These are phyloP conservation scores for Leccinum fibrillosum DNA, from an alignment of 768 basidiomycete species.

Conservation along the genomic window DNA sequence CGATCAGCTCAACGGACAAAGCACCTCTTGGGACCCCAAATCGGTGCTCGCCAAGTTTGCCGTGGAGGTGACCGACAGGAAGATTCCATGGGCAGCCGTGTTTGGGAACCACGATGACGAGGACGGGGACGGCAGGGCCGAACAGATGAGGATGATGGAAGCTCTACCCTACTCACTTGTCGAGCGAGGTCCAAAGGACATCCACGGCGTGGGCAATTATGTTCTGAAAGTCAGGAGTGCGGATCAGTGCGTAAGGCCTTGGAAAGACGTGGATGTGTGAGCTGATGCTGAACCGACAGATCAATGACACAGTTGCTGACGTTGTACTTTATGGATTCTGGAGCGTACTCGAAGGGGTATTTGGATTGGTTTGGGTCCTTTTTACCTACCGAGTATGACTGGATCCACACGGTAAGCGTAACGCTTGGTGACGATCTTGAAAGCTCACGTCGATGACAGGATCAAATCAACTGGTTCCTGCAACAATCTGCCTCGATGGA, in stretches of 20 bases:
- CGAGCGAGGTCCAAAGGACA: constrained; percentile 72
- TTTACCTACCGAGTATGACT: constrained; percentile 79
- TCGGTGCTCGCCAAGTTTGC: constrained; percentile 90
- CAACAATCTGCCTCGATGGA: constrained; percentile 74
- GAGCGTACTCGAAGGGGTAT: constrained; percentile 63
- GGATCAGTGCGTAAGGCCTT: constrained; percentile 62
- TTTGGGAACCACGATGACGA: constrained; percentile 96
- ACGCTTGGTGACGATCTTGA: not conserved
- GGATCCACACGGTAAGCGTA: constrained; percentile 60
- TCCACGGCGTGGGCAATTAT: constrained; percentile 93
- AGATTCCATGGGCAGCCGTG: constrained; percentile 87
- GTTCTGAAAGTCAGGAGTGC: constrained; percentile 79
- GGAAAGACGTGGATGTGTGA: not conserved
- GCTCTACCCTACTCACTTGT: constrained; percentile 83
- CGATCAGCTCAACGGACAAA: constrained; percentile 92
- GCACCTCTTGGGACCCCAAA: constrained; percentile 84
- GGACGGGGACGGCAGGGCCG: constrained; percentile 54
- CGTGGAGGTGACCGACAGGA: constrained; percentile 63
- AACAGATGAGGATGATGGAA: constrained; percentile 71
- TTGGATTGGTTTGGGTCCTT: constrained; percentile 58
- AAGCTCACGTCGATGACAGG: constrained; percentile 22
- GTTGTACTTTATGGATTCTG: constrained; percentile 89
- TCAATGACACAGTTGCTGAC: constrained; percentile 88
- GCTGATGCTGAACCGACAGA: constrained; percentile 36
- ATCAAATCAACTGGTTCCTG: constrained; percentile 90